phyloP scores from a whole-genome alignment of 164 flowering plant species.

The Taxillus chinensis region DNA sequence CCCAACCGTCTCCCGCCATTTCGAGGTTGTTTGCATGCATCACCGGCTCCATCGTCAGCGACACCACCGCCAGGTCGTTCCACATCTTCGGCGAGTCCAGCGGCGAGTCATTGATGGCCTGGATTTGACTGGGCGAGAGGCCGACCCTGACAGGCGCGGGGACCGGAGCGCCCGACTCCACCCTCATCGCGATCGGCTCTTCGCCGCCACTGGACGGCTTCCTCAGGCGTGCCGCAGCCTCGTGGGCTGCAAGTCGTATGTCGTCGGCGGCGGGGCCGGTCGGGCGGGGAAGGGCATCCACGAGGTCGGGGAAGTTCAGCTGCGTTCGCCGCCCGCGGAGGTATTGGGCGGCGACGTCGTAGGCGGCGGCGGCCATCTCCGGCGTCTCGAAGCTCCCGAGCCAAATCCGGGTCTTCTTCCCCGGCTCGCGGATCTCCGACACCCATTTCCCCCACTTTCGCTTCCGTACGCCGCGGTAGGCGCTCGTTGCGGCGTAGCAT shows the following conservation, averaged over 20 bases:
- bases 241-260: conserved; percentile 30
- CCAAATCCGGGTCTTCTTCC: conserved; percentile 45
- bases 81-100: conserved; percentile 60
- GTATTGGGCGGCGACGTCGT: conserved; percentile 40
- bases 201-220: not conserved
- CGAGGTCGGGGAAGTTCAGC: conserved; percentile 45
- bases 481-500: not conserved
- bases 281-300: conserved; percentile 26
- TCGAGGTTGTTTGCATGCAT: conserved; percentile 5
- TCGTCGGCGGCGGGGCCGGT: conserved; percentile 24
- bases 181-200: not conserved
- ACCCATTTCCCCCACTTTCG: conserved; percentile 67
- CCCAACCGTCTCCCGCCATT: conserved; percentile 11
- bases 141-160: conserved; percentile 22
- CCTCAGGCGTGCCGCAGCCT: conserved; percentile 17
- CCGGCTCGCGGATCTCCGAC: conserved; percentile 50
- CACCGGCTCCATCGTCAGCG: conserved; percentile 6
- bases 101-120: conserved; percentile 55
- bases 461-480: conserved; percentile 35
- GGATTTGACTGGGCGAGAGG: conserved; percentile 39
- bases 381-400: conserved; percentile 43
- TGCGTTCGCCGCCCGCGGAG: conserved; percentile 26
- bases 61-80: conserved; percentile 27
- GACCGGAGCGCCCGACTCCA: conserved; percentile 1
- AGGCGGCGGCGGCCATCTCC: conserved; percentile 50